Conservation (phyloP, 805 yeast genomes). For the Cyberlindnera mrakii region DNA sequence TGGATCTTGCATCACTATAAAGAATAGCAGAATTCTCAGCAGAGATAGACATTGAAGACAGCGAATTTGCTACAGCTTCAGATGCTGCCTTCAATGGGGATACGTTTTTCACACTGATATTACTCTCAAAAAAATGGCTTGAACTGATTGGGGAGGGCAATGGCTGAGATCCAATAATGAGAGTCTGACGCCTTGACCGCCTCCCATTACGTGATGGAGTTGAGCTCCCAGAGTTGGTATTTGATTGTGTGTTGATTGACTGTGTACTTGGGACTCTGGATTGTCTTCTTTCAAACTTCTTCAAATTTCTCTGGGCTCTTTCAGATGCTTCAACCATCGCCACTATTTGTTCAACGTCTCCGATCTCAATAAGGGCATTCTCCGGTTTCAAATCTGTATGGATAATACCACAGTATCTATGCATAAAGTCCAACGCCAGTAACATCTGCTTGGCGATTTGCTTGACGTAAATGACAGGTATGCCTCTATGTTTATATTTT, state of each 20-base stretch:
- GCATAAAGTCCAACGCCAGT: constrained; percentile 65
- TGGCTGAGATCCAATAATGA: constrained; percentile 90
- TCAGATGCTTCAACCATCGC: constrained; percentile 58
- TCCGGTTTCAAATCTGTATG: constrained; percentile 75
- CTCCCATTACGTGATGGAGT: constrained; percentile 27
- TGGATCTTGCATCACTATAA: neutral
- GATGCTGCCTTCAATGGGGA: constrained; percentile 14
- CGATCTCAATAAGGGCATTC: constrained; percentile 72
- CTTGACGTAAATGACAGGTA: constrained; percentile 72
- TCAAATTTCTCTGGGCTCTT: constrained; percentile 38
- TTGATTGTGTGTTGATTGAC: constrained; percentile 8
- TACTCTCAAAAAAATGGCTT: constrained; percentile 18
- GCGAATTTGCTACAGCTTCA: constrained; percentile 27
- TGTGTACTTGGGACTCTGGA: constrained; percentile 23
- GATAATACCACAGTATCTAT: constrained; percentile 66
- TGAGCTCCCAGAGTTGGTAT: constrained; percentile 17
- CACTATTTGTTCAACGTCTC: constrained; percentile 76
- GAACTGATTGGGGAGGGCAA: constrained; percentile 82
- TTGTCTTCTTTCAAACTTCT: constrained; percentile 35
- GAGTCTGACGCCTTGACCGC: constrained; percentile 62
- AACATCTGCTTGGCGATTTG: constrained; percentile 76
- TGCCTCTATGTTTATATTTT: constrained; percentile 69
- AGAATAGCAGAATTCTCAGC: constrained; percentile 23
- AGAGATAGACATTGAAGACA: constrained; percentile 34
- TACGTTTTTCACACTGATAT: constrained; percentile 1